These are phyloP conservation scores for Didymellaceae sp. DNA, from an alignment of 2,329 filamentous ascomycete species.

Conservation along the genomic window DNA sequence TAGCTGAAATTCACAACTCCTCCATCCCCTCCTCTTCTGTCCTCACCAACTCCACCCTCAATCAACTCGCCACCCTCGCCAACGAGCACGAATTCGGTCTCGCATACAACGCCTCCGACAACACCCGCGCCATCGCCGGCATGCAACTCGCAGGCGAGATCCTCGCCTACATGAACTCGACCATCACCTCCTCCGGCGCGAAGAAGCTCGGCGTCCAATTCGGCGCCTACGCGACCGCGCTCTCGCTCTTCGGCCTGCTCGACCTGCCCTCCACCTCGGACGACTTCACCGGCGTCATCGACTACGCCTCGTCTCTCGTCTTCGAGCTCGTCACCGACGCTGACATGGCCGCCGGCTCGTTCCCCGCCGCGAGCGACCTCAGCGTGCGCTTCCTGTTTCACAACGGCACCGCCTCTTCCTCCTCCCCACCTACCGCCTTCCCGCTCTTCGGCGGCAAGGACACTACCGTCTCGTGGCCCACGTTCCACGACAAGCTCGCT, in stretches of 20 bases:
- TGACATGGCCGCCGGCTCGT: slow-evolving; percentile 49
- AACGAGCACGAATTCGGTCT: slow-evolving; percentile 82
- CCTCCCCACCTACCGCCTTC: slow-evolving; percentile 58
- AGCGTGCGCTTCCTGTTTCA: slow-evolving; percentile 68
- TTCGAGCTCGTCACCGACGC: slow-evolving; percentile 71
- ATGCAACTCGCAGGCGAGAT: slow-evolving; percentile 58
- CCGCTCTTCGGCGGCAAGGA: slow-evolving; percentile 66
- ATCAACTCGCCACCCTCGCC: slow-evolving; percentile 74
- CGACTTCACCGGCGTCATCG: slow-evolving; percentile 78
- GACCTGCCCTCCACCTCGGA: slow-evolving; percentile 57
- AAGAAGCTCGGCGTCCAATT: slow-evolving; percentile 62
- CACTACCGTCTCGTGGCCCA: slow-evolving; percentile 68
- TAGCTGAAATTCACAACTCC: slow-evolving; percentile 67
- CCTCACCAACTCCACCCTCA: slow-evolving; percentile 67
- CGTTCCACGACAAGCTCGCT: slow-evolving; percentile 69
- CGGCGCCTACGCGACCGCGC: slow-evolving; percentile 66
- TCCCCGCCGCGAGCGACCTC: slow-evolving; percentile 58
- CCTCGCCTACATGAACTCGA: slow-evolving; percentile 53
- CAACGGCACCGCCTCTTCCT: slow-evolving; percentile 62
- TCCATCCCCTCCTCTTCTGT: slow-evolving; percentile 62
- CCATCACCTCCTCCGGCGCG: slow-evolving; percentile 46
- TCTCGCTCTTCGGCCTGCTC: slow-evolving; percentile 67
- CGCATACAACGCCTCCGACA: slow-evolving; percentile 72
- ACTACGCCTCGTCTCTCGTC: slow-evolving; percentile 81
- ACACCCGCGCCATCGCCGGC: slow-evolving; percentile 55